Evolutionary conservation across 164 flowering plant species (phyloP), one percentile per base, ranked within the genome.

Genomic region (Houttuynia cordata): DNA sequence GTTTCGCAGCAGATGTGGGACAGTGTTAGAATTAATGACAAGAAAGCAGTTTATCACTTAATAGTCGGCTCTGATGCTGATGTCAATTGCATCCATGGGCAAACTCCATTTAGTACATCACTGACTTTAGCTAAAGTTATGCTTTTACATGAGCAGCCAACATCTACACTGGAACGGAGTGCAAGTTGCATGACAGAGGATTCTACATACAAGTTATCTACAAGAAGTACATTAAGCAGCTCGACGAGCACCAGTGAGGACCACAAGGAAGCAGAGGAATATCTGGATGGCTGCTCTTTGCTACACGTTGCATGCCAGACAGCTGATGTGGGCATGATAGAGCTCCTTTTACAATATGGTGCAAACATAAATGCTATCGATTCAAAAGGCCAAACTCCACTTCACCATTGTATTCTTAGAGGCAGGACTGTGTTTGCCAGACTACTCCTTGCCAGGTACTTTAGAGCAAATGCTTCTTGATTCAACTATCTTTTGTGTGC

Each of bases 281-380:
- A 17, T 63, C 69, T 72, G 52, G 85, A 82, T 47, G 81, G 84
- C 15, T 83, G 83, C 68, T 79, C 82, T 47, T 66, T 86, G 68
- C 90, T 91, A 75, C 97, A 91, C 67, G 83, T 88, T 24, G 96
- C 96, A 25, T 91, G 97, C 70, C 79, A 81, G 66, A 72, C 78
- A 57, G 80, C 86, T 25, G 97, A 88, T 53, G 60, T 85, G 50
- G 87, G 88, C 73, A 91, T 91, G 97, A 78, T 91, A 18, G 96
- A 88, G 78, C 81, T 91, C 49, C 90, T 91, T 12, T 71, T 91
- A 66, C 97, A 88, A 72, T 82, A 88, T 70, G 92, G 97, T 56
- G 97, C 90, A 42, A 76, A 83, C 54, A 68, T 82, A 62, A 76
- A 81, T 75, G 81, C 80, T 62, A 56, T 71, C 62, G 95, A 91